Evolutionary conservation across 2,329 filamentous ascomycete genomes (phyloP).

Genomic region (Seiridium cupressi): DNA sequence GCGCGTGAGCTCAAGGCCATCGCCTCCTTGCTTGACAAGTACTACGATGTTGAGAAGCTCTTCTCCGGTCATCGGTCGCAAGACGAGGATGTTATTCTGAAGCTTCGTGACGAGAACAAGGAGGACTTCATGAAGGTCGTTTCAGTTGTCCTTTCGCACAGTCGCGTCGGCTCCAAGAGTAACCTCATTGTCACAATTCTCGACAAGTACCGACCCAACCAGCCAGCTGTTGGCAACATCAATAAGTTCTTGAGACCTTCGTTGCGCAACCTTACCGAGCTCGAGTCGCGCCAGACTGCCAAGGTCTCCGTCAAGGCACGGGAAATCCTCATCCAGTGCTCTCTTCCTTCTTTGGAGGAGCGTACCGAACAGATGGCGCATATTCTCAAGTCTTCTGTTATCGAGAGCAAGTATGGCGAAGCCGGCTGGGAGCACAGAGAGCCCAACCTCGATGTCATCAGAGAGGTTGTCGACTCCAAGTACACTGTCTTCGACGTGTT

Average conservation of each 20-base stretch:
- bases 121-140: constrained; percentile 85
- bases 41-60: constrained; percentile 78
- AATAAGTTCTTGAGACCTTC: constrained; percentile 82
- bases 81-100: constrained; percentile 91
- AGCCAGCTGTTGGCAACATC: constrained; percentile 83
- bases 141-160: constrained; percentile 89
- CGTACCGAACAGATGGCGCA: constrained; percentile 97
- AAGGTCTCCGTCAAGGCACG: constrained; percentile 97
- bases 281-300: constrained; percentile 80
- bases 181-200: constrained; percentile 88
- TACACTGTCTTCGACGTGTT: constrained; percentile 98
- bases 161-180: constrained; percentile 89
- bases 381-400: constrained; percentile 90
- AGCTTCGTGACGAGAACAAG: constrained; percentile 93
- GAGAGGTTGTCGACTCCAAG: constrained; percentile 97
- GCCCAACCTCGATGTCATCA: constrained; percentile 85
- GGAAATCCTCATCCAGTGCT: constrained; percentile 96
- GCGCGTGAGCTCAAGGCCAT: constrained; percentile 85
- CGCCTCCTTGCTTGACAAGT: constrained; percentile 73
- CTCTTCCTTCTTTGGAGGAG: constrained; percentile 93
- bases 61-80: constrained; percentile 84
- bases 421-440: constrained; percentile 95
- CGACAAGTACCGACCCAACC: constrained; percentile 93
- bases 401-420: constrained; percentile 97
- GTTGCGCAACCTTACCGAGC: constrained; percentile 83